Evolutionary conservation across 257 asterid genomes (phyloP), one percentile per base, ranked within the genome.

Genomic region (Solanum verrucosum): DNA sequence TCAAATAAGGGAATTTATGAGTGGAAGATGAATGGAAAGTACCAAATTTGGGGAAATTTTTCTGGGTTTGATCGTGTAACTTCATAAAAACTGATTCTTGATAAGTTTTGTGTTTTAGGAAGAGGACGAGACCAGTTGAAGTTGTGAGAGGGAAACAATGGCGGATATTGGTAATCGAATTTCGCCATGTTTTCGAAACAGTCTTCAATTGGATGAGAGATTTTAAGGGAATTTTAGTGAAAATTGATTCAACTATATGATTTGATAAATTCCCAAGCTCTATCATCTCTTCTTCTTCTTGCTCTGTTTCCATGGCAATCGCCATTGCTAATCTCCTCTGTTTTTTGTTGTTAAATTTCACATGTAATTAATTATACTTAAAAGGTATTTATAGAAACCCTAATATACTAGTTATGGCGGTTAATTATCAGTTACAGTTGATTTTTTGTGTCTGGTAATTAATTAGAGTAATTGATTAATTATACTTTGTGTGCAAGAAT

Each of bases 191-290:
- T 67, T 83, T 86, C 4, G 86, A 90, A 27, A 90, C 89, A 59
- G 33, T 12, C 38, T 90, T 87, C 42, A 71, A 49, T 9, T 83
- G 75, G 9, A 59, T 31, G 27, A 90, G 90, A 42, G 86, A 67
- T 21, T 90, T 90, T 7, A 90, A 46, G 10, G 88, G 88, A 40
- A 90, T 87, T 44, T 52, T 52, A 12, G 87, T 85, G 83, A 90
- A 88, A n/a, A 90, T 70, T 84, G 87, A 60, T 21, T 86, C 87
- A 0, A 90, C 46, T 7, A 87, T 6, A 10, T 83, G 11, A 29
- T 82, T 29, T 9, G 85, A 82, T 82, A 82, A 82, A 29, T 82
- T 49, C 85, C 70, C 85, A 52, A 82, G 40, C 35, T 82, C 70
- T 27, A 82, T 46, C 68, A 46, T 49, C 29, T 82, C 44, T 31